Conservation (phyloP, 768 basidiomycete genomes). For the Chiua virens region DNA sequence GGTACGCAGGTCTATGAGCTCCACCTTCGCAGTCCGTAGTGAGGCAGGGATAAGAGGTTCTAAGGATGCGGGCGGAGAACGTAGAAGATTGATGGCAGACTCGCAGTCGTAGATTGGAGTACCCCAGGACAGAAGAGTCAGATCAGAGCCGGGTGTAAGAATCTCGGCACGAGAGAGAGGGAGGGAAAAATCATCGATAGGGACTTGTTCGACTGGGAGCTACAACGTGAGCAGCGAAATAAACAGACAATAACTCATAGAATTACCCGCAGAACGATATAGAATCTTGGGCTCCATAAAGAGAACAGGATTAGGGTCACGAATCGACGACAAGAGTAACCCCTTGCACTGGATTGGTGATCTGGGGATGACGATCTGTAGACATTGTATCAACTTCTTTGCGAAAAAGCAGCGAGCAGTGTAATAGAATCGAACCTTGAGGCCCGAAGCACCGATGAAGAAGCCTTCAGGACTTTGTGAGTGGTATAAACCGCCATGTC, state of each 20-base stretch:
- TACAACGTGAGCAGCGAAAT: conserved; percentile 2
- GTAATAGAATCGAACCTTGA: conserved; percentile 58
- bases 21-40: conserved; percentile 68
- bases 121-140: conserved; percentile 94
- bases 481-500: conserved; percentile 91
- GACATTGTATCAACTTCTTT: not conserved
- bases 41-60: conserved; percentile 63
- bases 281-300: conserved; percentile 96
- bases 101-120: conserved; percentile 91
- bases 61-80: conserved; percentile 62
- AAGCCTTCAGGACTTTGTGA: conserved; percentile 95
- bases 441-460: conserved; percentile 86
- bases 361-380: conserved; percentile 81
- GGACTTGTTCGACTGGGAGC: conserved; percentile 82
- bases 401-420: not conserved
- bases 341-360: conserved; percentile 97
- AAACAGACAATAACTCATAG: not conserved
- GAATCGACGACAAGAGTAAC: conserved; percentile 78
- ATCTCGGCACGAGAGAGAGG: conserved; percentile 82
- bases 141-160: conserved; percentile 70
- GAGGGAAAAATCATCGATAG: conserved; percentile 82
- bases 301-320: conserved; percentile 91
- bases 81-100: conserved; percentile 73
- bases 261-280: conserved; percentile 80
- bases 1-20: conserved; percentile 88